Conservation (phyloP, 1,139 yeast genomes). For the Yamadazyma diddensiae region DNA sequence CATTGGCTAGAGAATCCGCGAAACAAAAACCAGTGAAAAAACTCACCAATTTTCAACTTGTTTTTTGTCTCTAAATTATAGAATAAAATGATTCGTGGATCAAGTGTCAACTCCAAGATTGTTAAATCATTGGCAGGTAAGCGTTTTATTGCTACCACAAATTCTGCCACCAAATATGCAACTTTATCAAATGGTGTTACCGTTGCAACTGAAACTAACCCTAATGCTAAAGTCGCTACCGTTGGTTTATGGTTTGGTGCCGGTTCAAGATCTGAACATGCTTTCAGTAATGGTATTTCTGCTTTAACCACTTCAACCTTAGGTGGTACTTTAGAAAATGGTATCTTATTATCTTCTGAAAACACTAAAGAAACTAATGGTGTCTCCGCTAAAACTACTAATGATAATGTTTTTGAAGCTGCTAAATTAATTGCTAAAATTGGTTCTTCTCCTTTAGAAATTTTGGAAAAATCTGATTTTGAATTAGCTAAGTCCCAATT, state of each 20-base stretch:
- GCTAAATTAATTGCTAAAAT: conserved; percentile 36
- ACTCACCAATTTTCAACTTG: conserved; percentile 3
- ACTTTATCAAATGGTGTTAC: conserved; percentile 71
- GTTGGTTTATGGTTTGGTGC: conserved; percentile 71
- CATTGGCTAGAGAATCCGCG: conserved; percentile 10
- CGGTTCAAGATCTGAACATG: conserved; percentile 76
- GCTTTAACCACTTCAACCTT: conserved; percentile 58
- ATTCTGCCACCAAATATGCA: conserved; percentile 62
- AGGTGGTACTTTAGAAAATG: conserved; percentile 38
- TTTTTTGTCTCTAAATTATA: conserved; percentile 1
- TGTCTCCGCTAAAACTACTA: conserved; percentile 48
- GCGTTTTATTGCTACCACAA: conserved; percentile 58
- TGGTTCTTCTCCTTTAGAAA: conserved; percentile 32
- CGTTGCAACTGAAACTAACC: conserved; percentile 65
- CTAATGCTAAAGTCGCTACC: conserved; percentile 53
- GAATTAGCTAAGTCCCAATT: conserved; percentile 35
- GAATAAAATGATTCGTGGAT: conserved; percentile 17
- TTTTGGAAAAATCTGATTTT: conserved; percentile 33
- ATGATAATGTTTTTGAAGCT: conserved; percentile 42
- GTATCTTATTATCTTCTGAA: conserved; percentile 44
- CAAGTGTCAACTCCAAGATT: conserved; percentile 11
- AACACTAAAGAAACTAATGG: conserved; percentile 55
- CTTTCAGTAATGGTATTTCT: conserved; percentile 77
- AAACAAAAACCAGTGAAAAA: conserved; percentile 5
- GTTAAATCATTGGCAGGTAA: conserved; percentile 27